phyloP scores from a whole-genome alignment of 768 basidiomycete genomes.

The Leucocoprinus leucothites region DNA sequence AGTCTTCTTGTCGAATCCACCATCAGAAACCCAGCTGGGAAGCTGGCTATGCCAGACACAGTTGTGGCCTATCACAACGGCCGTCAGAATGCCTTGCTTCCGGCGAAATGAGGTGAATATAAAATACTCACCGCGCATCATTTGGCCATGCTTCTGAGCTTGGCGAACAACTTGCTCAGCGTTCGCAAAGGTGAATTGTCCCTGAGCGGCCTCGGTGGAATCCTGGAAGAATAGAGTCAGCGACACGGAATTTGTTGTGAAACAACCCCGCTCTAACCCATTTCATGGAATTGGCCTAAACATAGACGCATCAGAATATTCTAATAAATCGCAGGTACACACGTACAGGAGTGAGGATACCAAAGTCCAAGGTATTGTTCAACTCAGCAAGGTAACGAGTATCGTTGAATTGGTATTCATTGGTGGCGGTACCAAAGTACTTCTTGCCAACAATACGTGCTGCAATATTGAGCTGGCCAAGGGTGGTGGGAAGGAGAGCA shows the following conservation, averaged over 20 bases:
- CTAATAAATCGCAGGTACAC: too few species aligned
- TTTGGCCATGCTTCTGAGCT: constrained; percentile 42
- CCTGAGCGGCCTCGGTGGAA: constrained; percentile 47
- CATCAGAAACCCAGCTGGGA: constrained; percentile 45
- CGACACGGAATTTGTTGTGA: not conserved
- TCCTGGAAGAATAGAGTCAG: constrained; percentile 29
- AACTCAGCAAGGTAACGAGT: constrained; percentile 36
- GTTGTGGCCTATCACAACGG: constrained; percentile 34
- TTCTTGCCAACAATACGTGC: constrained; percentile 40
- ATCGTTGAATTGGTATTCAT: constrained; percentile 43
- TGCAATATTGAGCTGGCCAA: constrained; percentile 51
- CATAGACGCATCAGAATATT: not conserved
- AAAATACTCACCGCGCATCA: constrained; percentile 35
- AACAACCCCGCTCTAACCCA: constrained; percentile 34
- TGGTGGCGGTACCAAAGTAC: constrained; percentile 50
- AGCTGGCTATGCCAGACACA: constrained; percentile 55
- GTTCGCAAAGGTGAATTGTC: constrained; percentile 41
- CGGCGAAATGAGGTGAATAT: not conserved
- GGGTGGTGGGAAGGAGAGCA: constrained; percentile 7
- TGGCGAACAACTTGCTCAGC: constrained; percentile 44
- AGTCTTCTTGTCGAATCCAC: constrained; percentile 24
- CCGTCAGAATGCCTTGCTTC: too few species aligned
- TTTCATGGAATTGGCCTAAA: constrained; percentile 49
- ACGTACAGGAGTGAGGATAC: not conserved
- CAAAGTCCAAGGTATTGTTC: constrained; percentile 35